A percentile compares a stretch with the other conserved stretches of the same genome.
phyloP scores from a whole-genome alignment of 1,139 yeast species.

The Eremothecium gossypii region DNA sequence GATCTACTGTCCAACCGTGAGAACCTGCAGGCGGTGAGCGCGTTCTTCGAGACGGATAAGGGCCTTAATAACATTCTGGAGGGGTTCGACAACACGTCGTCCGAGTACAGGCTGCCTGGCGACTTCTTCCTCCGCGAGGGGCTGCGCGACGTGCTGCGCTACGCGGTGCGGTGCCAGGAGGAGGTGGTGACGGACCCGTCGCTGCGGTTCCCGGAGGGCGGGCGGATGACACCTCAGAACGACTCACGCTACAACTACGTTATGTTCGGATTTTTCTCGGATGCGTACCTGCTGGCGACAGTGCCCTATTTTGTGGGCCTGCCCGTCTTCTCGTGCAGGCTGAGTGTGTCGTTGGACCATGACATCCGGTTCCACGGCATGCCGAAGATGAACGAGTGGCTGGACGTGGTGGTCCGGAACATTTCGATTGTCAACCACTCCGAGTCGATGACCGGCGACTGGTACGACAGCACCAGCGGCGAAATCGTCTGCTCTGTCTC shows the following conservation, averaged over 20 bases:
- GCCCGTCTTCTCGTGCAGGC: slow-evolving; percentile 34
- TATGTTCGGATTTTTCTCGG: slow-evolving; percentile 56
- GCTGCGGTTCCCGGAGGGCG: slow-evolving; percentile 10
- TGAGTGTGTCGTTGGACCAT: slow-evolving; percentile 60
- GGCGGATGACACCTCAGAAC: slow-evolving; percentile 18
- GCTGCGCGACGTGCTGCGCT: no score
- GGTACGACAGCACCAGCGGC: slow-evolving; percentile 41
- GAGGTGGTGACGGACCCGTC: no score
- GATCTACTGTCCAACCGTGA: slow-evolving; percentile 23
- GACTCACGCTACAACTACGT: slow-evolving; percentile 40
- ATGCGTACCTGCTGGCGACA: slow-evolving; percentile 47
- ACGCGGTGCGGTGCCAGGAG: no score
- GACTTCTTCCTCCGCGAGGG: no score
- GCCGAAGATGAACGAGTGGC: slow-evolving; percentile 44
- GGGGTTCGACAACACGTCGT: slow-evolving; percentile 9
- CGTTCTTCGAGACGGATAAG: slow-evolving; percentile 8
- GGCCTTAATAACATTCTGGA: slow-evolving; percentile 9
- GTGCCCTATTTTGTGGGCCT: slow-evolving; percentile 37
- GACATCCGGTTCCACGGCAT: slow-evolving; percentile 58
- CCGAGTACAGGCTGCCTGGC: no score
- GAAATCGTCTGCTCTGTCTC: slow-evolving; percentile 52
- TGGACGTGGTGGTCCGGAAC: slow-evolving; percentile 42
- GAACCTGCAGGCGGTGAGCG: slow-evolving; percentile 14
- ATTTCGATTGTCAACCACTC: slow-evolving; percentile 47
- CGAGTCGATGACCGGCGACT: slow-evolving; percentile 50